Evolutionary conservation across 257 asterid genomes (phyloP).

Genomic region (Misopates orontium): DNA sequence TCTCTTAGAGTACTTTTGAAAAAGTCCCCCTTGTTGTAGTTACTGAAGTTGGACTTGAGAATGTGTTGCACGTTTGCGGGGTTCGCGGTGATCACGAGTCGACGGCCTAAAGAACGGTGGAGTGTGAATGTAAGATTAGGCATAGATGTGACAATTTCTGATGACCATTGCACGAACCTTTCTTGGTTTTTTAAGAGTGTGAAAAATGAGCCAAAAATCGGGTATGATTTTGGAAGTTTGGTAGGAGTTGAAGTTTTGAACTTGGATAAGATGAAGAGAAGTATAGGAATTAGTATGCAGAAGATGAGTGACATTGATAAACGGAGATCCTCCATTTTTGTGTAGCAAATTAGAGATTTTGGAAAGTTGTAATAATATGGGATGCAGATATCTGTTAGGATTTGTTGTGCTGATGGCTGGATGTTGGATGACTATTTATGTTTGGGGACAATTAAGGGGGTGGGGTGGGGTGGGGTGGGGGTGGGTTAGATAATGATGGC

Average conservation of each 20-base stretch:
- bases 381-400: too few relatives aligned
- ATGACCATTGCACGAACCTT: background rate
- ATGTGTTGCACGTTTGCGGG: background rate
- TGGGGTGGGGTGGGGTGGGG: too few relatives aligned
- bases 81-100: background rate
- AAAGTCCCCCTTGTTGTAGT: background rate
- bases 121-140: background rate
- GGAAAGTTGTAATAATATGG: too few relatives aligned
- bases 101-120: background rate
- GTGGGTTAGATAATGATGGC: too few relatives aligned
- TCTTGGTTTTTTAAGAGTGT: background rate
- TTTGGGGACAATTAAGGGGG: too few relatives aligned
- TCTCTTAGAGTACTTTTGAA: background rate
- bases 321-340: too few relatives aligned
- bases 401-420: too few relatives aligned
- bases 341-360: too few relatives aligned
- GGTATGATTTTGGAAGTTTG: conserved; percentile 3
- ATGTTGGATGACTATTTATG: too few relatives aligned
- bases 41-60: background rate
- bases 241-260: background rate
- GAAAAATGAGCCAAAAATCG: conserved; percentile 1
- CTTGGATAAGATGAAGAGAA: background rate
- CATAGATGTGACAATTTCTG: conserved; percentile 1
- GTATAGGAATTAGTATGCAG: background rate
- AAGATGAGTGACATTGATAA: background rate